Percentiles rank a stretch among this genome's conserved stretches.
phyloP scores from a whole-genome alignment of 257 asterid species.

The Petunia axillaris region DNA sequence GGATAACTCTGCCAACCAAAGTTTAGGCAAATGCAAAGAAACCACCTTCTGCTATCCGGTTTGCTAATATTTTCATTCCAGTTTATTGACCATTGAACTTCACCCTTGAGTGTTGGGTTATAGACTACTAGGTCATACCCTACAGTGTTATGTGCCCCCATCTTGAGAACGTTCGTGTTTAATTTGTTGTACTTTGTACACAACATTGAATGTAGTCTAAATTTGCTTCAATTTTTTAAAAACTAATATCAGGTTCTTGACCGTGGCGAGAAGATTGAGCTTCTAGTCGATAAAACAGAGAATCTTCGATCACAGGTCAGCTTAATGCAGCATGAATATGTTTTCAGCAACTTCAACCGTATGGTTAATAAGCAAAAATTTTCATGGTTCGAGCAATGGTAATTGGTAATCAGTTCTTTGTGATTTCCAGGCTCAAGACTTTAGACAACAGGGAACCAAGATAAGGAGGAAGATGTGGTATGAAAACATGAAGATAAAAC shows the following conservation, averaged over 20 bases:
- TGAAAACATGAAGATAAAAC: slow-evolving; percentile 56
- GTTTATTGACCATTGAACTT: too few relatives aligned
- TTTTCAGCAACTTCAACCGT: background rate
- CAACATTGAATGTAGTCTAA: background rate
- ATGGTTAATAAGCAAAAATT: background rate
- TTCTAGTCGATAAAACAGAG: slow-evolving; percentile 55
- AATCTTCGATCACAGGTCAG: slow-evolving; percentile 57
- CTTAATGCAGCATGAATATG: background rate
- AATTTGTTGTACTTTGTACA: background rate
- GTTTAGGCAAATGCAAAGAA: too few relatives aligned
- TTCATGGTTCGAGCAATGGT: background rate
- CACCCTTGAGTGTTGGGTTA: too few relatives aligned
- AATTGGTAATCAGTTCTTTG: background rate
- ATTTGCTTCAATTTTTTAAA: background rate
- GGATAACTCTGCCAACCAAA: too few relatives aligned
- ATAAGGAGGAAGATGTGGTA: slow-evolving; percentile 55
- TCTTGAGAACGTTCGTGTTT: background rate
- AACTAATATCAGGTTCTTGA: slow-evolving; percentile 48
- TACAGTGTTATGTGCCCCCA: background rate
- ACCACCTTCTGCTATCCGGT: too few relatives aligned
- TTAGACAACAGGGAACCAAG: slow-evolving; percentile 52
- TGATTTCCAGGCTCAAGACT: slow-evolving; percentile 54
- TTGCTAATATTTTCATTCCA: too few relatives aligned
- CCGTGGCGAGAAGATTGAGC: slow-evolving; percentile 56
- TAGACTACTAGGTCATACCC: too few relatives aligned